Percentiles rank a stretch among this genome's conserved stretches.
Evolutionary conservation across 2,329 filamentous ascomycete genomes (phyloP).

Genomic region (Fusarium caatingaense): DNA sequence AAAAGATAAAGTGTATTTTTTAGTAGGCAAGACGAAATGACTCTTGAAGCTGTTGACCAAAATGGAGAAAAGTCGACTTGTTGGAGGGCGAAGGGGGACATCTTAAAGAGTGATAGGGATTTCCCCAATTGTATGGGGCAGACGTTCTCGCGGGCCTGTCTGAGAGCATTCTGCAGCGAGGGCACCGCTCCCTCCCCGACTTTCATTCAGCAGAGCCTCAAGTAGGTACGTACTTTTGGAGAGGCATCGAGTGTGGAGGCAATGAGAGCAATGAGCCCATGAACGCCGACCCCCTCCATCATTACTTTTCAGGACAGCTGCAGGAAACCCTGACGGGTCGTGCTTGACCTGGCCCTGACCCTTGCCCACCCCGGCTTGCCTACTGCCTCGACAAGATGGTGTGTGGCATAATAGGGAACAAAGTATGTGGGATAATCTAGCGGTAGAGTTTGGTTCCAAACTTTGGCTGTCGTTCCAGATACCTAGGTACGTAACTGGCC

Average conservation of each 20-base stretch:
- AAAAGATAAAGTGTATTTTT: not conserved
- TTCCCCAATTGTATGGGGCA: conserved; percentile 11
- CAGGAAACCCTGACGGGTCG: conserved; percentile 8
- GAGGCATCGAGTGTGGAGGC: conserved; percentile 23
- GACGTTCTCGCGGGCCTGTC: conserved; percentile 3
- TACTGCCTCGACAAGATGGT: conserved; percentile 19
- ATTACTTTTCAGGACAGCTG: conserved; percentile 27
- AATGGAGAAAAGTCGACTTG: conserved; percentile 6
- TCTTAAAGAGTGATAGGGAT: conserved; percentile 26
- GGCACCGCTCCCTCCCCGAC: conserved; percentile 19
- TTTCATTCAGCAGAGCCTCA: conserved; percentile 27
- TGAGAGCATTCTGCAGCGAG: not conserved
- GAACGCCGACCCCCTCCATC: conserved; percentile 1
- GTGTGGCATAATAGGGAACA: conserved; percentile 2
- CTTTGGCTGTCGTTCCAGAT: not conserved
- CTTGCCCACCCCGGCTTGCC: not conserved
- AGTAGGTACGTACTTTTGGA: conserved; percentile 17
- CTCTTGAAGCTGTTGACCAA: not conserved
- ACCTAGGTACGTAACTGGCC: not conserved
- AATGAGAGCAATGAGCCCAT: conserved; percentile 8
- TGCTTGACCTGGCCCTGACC: conserved; percentile 4
- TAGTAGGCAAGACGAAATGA: not conserved
- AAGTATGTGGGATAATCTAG: not conserved
- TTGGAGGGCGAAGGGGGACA: conserved; percentile 29
- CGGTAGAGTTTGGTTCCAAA: not conserved